phyloP scores from a whole-genome alignment of 352 stramenopile species.

The Pythium apleroticum region DNA sequence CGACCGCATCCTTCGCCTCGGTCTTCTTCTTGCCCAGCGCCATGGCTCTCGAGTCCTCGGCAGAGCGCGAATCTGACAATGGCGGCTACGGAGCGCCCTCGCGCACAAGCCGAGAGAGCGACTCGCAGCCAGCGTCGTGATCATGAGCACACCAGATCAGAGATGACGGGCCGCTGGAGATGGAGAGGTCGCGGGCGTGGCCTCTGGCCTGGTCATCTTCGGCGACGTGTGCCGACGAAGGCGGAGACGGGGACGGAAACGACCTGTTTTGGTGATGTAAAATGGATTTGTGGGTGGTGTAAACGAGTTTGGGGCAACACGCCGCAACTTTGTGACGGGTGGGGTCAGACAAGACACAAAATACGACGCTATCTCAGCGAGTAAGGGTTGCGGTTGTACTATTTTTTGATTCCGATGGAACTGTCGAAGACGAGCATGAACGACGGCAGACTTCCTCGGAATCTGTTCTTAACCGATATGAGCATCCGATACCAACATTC shows the following conservation, averaged over 20 bases:
- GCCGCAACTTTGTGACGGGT: background rate
- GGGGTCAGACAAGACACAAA: background rate
- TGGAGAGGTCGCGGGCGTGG: background rate
- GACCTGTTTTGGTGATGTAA: background rate
- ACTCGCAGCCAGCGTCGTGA: background rate
- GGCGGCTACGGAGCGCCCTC: background rate
- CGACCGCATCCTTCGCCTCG: background rate
- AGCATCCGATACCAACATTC: background rate
- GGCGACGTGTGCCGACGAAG: background rate
- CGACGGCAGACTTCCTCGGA: background rate
- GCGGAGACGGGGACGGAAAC: background rate
- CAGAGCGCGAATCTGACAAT: background rate
- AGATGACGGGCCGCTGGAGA: background rate
- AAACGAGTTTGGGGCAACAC: background rate
- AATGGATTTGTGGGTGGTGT: background rate
- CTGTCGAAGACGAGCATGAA: background rate
- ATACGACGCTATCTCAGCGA: background rate
- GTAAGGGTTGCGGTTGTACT: background rate
- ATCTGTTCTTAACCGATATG: background rate
- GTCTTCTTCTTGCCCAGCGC: background rate
- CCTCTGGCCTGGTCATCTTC: background rate
- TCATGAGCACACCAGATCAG: background rate
- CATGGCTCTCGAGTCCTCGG: background rate
- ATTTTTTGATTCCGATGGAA: background rate
- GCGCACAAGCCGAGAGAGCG: background rate